Evolutionary conservation across 306 rosid genomes (phyloP).

Genomic region (Rubus parviflorus): DNA sequence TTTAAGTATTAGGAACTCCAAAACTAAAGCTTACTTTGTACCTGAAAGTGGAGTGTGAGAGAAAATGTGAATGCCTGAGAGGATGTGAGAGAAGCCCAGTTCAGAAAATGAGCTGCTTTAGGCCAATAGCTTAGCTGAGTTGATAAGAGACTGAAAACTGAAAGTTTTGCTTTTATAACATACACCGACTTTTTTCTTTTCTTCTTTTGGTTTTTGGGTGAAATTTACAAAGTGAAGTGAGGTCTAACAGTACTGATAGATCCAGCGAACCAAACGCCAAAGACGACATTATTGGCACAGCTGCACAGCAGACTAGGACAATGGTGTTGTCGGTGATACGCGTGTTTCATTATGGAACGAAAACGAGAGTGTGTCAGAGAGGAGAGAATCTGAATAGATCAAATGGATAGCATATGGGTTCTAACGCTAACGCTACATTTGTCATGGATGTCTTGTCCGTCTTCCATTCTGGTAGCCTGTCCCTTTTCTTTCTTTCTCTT

Average conservation of each 20-base stretch:
- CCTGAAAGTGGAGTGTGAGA: background rate
- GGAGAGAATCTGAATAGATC: too few relatives aligned
- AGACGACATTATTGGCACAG: background rate
- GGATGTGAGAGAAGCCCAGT: background rate
- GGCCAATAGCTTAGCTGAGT: background rate
- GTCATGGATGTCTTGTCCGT: too few relatives aligned
- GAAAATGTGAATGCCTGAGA: background rate
- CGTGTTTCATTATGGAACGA: background rate
- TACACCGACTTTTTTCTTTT: background rate
- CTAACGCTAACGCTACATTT: too few relatives aligned
- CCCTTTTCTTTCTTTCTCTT: too few relatives aligned
- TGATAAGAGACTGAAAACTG: background rate
- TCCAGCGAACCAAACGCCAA: background rate
- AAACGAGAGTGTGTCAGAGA: too few relatives aligned
- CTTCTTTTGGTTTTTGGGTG: background rate
- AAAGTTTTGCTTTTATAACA: background rate
- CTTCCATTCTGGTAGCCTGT: too few relatives aligned
- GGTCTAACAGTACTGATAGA: background rate
- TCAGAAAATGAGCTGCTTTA: background rate
- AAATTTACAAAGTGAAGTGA: background rate
- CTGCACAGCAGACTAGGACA: constrained; percentile 4
- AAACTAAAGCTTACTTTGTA: background rate
- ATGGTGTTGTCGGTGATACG: constrained; percentile 4
- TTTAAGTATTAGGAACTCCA: background rate
- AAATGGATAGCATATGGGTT: too few relatives aligned